Base-by-base conservation (phyloP, 129 eudicot genomes). In the Glebionis coronaria region DNA sequence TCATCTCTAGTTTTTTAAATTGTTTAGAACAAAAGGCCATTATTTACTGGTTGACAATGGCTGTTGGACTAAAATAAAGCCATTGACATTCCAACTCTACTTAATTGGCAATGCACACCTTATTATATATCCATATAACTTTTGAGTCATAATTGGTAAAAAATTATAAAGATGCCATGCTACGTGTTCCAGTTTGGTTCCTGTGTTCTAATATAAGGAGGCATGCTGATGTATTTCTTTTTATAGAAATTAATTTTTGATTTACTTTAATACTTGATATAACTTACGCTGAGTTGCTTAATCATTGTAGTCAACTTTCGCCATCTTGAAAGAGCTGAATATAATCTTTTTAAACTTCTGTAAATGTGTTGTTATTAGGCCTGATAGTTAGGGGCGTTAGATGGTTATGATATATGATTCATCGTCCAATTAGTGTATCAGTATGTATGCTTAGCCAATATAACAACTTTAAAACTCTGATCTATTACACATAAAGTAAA, bases 11-110 rank as follows among this genome's bases (percentile, higher is more conserved):
- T 67, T 58, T 56, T 29, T 29, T 7, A 38, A 59, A 59, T 23
- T 58, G 6, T 66, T 56, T 74, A 5, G 18, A 49, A 35, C 79
- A 67, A 9, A 58, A 67, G 60, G 55, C 29, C 28, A 12, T 53
- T 67, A 11, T 75, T 75, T 60, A 75, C 46, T 58, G 73, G 67
- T 67, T 74, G 79, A 67, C 47, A 31, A 74, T 47, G 73, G 53
- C 73, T 59, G 56, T 49, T 75, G 61, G 63, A 75, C 53, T 75
- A 67, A 29, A 75, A 49, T 59, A 67, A 67, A 50, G 56, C 53
- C 78, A 45, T 74, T 74, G 78, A 75, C 79, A 75, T 75, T 75
- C 79, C 69, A 67, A 31, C 21, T 67, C 73, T 50, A 11, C 60
- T n/a, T 57, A 23, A 75, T 58, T 58, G 49, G 61, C 50, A 47